Percentiles rank a stretch among this genome's conserved stretches.
These are phyloP conservation scores for Mallotus repandus DNA, from an alignment of 441 rosid species.

Conservation along the genomic window DNA sequence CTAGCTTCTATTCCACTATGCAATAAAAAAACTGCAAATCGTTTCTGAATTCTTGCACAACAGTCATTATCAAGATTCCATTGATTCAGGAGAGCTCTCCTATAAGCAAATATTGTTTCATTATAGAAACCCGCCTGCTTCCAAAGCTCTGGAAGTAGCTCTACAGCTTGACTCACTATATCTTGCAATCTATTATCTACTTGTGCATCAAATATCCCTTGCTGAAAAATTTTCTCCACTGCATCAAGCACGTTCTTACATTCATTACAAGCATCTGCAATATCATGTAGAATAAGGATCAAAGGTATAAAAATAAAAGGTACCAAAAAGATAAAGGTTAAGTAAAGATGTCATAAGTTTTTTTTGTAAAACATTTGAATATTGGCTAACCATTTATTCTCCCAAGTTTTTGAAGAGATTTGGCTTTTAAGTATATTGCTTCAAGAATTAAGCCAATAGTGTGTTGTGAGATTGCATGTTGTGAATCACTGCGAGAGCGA, in stretches of 20 bases:
- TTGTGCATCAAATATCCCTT: conserved; percentile 77
- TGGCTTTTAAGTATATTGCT: conserved; percentile 85
- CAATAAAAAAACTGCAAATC: conserved; percentile 72
- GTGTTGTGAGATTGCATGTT: conserved; percentile 55
- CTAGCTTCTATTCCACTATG: conserved; percentile 83
- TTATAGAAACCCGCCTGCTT: conserved; percentile 64
- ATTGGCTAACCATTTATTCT: conserved; percentile 56
- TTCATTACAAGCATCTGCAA: conserved; percentile 81
- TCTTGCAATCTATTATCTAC: conserved; percentile 75
- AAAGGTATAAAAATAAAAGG: conserved; percentile 19
- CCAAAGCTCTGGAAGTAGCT: conserved; percentile 81
- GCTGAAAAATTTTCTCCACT: conserved; percentile 70
- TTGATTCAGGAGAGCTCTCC: conserved; percentile 83
- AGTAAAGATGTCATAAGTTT: not conserved
- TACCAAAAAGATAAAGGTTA: not conserved
- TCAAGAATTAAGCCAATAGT: conserved; percentile 84
- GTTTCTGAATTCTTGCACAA: conserved; percentile 83
- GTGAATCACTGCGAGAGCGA: conserved; percentile 49
- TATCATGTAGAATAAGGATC: not conserved
- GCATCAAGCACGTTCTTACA: conserved; percentile 87
- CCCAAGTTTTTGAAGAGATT: conserved; percentile 88
- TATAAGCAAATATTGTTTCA: conserved; percentile 73
- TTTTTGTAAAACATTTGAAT: conserved; percentile 3
- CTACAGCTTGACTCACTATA: conserved; percentile 83
- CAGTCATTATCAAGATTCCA: conserved; percentile 80